Evolutionary conservation across 805 yeast genomes (phyloP).

Genomic region (Vanderwaltozyma tropicalis): DNA sequence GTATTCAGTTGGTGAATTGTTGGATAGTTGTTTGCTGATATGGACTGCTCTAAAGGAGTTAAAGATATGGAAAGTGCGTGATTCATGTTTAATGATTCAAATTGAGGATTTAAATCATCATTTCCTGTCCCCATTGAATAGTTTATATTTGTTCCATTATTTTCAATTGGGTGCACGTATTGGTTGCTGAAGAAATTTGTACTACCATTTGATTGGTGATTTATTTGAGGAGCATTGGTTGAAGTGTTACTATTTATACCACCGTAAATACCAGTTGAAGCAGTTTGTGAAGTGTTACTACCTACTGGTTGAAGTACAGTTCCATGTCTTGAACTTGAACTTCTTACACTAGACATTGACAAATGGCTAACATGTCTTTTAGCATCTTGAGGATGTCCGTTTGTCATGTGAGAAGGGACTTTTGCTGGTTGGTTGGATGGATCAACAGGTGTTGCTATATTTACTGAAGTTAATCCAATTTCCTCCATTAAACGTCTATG

Average conservation of each 20-base stretch:
- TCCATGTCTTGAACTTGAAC: conserved; percentile 20
- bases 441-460: not conserved
- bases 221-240: too few species aligned
- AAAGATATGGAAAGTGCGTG: too few species aligned
- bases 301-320: not conserved
- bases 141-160: too few species aligned
- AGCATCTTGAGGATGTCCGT: not conserved
- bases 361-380: conserved; percentile 22
- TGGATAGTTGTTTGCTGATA: too few species aligned
- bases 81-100: conserved; percentile 20
- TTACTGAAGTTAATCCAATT: conserved; percentile 49
- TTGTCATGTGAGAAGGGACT: not conserved
- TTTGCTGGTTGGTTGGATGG: conserved; percentile 1
- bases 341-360: conserved; percentile 25
- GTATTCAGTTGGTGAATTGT: too few species aligned
- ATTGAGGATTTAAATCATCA: conserved; percentile 21
- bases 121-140: too few species aligned
- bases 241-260: not conserved
- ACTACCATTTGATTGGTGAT: too few species aligned
- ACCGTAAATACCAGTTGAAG: not conserved
- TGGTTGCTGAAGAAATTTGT: too few species aligned
- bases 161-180: too few species aligned
- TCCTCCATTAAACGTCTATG: conserved; percentile 86
- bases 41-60: too few species aligned
- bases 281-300: not conserved